Base-by-base conservation (phyloP, 495 filamentous ascomycete species). In the Astrocystis sublimbata region DNA sequence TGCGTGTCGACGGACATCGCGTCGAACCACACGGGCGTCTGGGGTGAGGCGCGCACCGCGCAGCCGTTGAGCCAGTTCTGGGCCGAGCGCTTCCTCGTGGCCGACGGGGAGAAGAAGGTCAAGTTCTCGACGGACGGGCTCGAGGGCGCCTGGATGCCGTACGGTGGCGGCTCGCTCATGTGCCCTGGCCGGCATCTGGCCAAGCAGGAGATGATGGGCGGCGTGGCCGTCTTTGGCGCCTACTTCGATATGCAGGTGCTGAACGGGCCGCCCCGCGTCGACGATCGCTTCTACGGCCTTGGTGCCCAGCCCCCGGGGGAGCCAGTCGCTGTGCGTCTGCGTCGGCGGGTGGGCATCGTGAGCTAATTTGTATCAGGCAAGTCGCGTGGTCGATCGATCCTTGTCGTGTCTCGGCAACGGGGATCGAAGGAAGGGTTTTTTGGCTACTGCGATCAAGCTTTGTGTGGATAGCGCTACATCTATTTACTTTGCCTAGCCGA, bases 171-270 rank as follows among this genome's bases (percentile, higher is more conserved):
- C 4, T 54, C 54, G 8, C 70, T 70, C 10, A 73, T 74, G 17
- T 82, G 79, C 50, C 76, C 78, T 1, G 79, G 79, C 1, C 68
- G 79, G 6, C 75, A 74, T 58, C 52, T 81, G 17, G 78, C 78
- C 5, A 75, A 73, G 63, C 65, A 73, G 46, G 73, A 75, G 58
- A 68, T 79, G 33, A 58, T 76, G 61, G 58, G 65, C 6, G 72
- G 73, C 26, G 64, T 80, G 5, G 77, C 77, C 6, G 49, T 74
- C 5, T 52, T 52, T 7, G 12, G 33, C 71, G 50, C 54, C 0
- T 63, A 63, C 23, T 69, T 73, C 19, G 70, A 73, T 8, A 56
- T 73, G 17, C 61, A 71, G 51, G 19, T 70, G 19, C 13, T 63
- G 30, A 60, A 68, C 12, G 47, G 21, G 3, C 24, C 33, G 4